Evolutionary conservation across 2,329 filamentous ascomycete species (phyloP).

Genomic region (Dactylellina leptospora): DNA sequence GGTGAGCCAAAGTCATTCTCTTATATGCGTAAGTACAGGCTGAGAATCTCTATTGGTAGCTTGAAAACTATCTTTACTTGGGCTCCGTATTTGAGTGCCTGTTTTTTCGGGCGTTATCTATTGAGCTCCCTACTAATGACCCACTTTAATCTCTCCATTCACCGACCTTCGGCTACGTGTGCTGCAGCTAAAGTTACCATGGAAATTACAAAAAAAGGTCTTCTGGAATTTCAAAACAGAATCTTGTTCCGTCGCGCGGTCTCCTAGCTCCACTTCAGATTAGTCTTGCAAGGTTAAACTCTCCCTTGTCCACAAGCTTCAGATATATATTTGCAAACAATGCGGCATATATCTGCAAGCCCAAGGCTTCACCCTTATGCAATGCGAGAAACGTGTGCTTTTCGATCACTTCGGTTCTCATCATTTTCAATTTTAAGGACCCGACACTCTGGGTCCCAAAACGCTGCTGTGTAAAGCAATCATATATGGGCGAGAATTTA

Average conservation of each 20-base stretch:
- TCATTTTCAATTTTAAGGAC: neutral
- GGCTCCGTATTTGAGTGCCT: too few relatives aligned
- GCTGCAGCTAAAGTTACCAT: slow-evolving; percentile 47
- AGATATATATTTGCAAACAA: too few relatives aligned
- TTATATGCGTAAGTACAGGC: too few relatives aligned
- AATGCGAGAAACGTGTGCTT: slow-evolving; percentile 53
- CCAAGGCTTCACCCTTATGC: slow-evolving; percentile 24
- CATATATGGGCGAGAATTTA: slow-evolving; percentile 25
- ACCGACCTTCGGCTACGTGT: slow-evolving; percentile 43
- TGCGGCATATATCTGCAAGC: slow-evolving; percentile 20
- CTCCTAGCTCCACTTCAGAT: slow-evolving; percentile 1
- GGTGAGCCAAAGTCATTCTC: slow-evolving; percentile 5
- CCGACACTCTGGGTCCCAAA: slow-evolving; percentile 31
- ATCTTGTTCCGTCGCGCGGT: neutral
- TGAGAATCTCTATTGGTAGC: too few relatives aligned
- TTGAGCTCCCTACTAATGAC: slow-evolving; percentile 24
- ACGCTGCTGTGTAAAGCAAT: slow-evolving; percentile 26
- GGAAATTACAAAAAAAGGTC: slow-evolving; percentile 8
- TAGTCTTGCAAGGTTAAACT: too few relatives aligned
- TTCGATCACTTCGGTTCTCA: slow-evolving; percentile 34
- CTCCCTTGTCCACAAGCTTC: too few relatives aligned
- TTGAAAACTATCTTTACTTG: too few relatives aligned
- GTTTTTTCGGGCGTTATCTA: slow-evolving; percentile 9
- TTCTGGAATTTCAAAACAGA: slow-evolving; percentile 12
- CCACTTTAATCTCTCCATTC: neutral